Evolutionary conservation across 441 rosid species (phyloP), one percentile per base, ranked within the genome.

Genomic region (Corymbia calophylla): DNA sequence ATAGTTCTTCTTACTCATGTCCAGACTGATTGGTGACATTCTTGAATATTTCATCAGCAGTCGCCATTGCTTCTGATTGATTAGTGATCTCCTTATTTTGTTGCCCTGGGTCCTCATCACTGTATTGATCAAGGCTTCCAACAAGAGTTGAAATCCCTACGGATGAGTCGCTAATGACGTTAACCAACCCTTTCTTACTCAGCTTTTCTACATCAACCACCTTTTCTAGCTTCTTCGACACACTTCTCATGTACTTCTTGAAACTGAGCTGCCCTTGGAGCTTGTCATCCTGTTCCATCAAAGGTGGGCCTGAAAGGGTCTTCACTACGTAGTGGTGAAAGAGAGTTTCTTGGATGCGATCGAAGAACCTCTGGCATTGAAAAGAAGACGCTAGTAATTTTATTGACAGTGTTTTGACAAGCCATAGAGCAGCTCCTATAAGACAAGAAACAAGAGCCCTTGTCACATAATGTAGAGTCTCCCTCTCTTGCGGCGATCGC

Each of bases 341-440:
- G 55, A 87, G 77, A 39, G 88, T 48, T 8, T 86, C 87, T 56
- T 86, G 87, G 87, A 86, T 86, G 60, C 87, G 56, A 39, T 86
- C 87, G 14, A 87, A 87, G 88, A 87, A 87, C 53, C 88, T 87
- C 55, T 47, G n/a, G 21, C 88, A 87, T 66, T 87, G 88, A 51
- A 87, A 87, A 49, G 88, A 87, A 87, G 58, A 29, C 21, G 88
- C 16, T 13, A 87, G 31, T 62, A 87, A 49, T 68, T 87, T 87
- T 60, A 87, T 87, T 32, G 68, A 23, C 55, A 87, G 80, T 39
- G 88, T 66, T 53, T 87, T 87, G 27, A 66, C 55, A 15, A 87
- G 80, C 88, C 88, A 87, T 48, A 87, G 51, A 25, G 80, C 88
- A 60, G 88, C 80, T 87, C 82, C 88, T 3, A 87, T 7, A 23